Conservation (phyloP, 305 asterid genomes). For the Solanum hybrid region DNA sequence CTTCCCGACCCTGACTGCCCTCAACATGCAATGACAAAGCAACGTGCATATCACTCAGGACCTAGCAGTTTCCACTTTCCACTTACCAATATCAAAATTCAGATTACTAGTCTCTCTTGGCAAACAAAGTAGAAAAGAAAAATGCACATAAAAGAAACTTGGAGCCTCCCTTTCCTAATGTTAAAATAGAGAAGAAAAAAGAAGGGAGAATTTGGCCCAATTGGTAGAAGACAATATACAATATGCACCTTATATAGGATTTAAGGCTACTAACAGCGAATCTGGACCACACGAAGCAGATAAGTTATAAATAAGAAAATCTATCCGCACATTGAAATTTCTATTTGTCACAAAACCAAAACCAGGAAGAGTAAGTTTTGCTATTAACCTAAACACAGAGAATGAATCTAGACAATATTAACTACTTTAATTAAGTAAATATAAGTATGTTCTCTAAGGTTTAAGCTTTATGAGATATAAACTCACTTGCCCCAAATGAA, state of each 20-base stretch:
- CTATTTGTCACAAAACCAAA: not conserved
- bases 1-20: not conserved
- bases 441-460: not conserved
- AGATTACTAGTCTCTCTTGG: not conserved
- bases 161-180: not conserved
- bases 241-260: not conserved
- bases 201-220: not conserved
- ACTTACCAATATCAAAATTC: not conserved
- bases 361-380: not conserved
- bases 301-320: not conserved
- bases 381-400: not conserved
- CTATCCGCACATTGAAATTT: not conserved
- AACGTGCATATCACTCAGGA: not conserved
- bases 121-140: not conserved
- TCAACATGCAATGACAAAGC: not conserved
- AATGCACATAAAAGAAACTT: not conserved
- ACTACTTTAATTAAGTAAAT: not conserved
- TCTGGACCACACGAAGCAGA: not conserved
- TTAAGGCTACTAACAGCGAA: not conserved
- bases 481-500: not conserved
- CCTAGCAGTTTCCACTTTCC: not conserved
- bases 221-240: not conserved
- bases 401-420: not conserved
- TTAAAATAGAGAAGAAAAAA: not conserved
- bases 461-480: not conserved